Percentiles rank a stretch among this genome's conserved stretches.
Evolutionary conservation across 148 eudicot genomes (phyloP).

Genomic region (Salicornia ramosissima): DNA sequence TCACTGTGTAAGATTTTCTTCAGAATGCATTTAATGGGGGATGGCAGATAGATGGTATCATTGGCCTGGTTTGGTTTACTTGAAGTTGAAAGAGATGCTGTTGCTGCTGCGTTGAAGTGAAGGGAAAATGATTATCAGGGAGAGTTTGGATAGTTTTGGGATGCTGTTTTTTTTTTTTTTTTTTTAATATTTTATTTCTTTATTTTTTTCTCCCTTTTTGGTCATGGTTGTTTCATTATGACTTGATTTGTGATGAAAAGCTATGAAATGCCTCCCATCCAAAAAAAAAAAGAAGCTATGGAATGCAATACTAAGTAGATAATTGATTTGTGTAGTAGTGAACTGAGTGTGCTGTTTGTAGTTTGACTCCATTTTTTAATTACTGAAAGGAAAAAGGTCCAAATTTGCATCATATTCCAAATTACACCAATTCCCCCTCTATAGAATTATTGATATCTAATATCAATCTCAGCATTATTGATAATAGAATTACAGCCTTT

Average conservation of each 20-base stretch:
- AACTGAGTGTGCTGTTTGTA: constrained; percentile 2
- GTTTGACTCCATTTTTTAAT: not conserved
- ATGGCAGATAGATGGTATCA: too few relatives aligned
- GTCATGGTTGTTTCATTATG: constrained; percentile 6
- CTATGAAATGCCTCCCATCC: not conserved
- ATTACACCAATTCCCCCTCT: too few relatives aligned
- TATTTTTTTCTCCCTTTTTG: not conserved
- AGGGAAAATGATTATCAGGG: not conserved
- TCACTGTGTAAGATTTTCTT: not conserved
- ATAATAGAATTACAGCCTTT: too few relatives aligned
- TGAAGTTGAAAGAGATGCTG: not conserved
- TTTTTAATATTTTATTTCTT: not conserved
- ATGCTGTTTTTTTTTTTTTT: not conserved
- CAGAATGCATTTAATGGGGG: constrained; percentile 2
- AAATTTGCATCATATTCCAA: too few relatives aligned
- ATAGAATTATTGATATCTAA: too few relatives aligned
- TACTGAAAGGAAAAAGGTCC: too few relatives aligned
- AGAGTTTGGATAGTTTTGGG: constrained; percentile 2
- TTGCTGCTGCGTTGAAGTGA: not conserved
- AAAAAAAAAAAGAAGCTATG: too few relatives aligned
- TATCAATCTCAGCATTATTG: too few relatives aligned
- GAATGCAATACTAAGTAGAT: constrained; percentile 17
- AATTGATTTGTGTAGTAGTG: constrained; percentile 19
- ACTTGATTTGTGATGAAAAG: constrained; percentile 22
- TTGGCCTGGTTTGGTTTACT: not conserved